Base-by-base conservation (phyloP, 345 rosid genomes). In the Lepidium didymum region DNA sequence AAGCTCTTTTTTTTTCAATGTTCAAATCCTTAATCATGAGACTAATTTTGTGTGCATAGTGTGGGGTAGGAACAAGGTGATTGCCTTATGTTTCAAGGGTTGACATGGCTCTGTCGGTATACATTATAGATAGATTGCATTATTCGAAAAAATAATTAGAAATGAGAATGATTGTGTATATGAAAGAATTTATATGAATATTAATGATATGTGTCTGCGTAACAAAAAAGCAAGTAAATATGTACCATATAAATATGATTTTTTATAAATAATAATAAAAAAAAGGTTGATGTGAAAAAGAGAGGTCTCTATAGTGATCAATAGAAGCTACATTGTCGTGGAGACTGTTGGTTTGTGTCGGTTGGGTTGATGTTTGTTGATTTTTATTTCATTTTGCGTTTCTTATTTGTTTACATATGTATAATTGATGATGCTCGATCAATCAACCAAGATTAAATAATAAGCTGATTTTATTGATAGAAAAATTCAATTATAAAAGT, bases 291-390 rank as follows among this genome's bases (percentile, higher is more conserved):
- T 50, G 46, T 41, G 36, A 56, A 73, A 58, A 59, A 49, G 42
- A 66, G 55, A 29, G 61, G 23, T 27, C 31, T 27, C 31, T 27
- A 4, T 36, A 58, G 58, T 46, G 59, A 72, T 27, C 31, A 27
- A 63, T 53, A 72, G 59, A 67, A 42, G 56, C 35, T 66, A 56
- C 53, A 73, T 66, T 67, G 72, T 67, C 62, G 49, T 47, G 53
- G 71, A 72, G 54, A 72, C 69, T 56, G 19, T 41, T 73, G 49
- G 67, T 56, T 51, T 51, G 67, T 59, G 77, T 73, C 77, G 77
- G 77, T 42, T 68, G 60, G 13, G 59, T 59, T 73, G 56, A 58
- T 43, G 70, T 56, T 55, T 15, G 64, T 63, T 72, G 56, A n/a
- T n/a, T n/a, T 73, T 57, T 40, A 11, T 33, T 50, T 41, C 52